Evolutionary conservation across 225 moss, liverwort and hornwort genomes (phyloP).

Genomic region (Pseudoscleropodium purum): DNA sequence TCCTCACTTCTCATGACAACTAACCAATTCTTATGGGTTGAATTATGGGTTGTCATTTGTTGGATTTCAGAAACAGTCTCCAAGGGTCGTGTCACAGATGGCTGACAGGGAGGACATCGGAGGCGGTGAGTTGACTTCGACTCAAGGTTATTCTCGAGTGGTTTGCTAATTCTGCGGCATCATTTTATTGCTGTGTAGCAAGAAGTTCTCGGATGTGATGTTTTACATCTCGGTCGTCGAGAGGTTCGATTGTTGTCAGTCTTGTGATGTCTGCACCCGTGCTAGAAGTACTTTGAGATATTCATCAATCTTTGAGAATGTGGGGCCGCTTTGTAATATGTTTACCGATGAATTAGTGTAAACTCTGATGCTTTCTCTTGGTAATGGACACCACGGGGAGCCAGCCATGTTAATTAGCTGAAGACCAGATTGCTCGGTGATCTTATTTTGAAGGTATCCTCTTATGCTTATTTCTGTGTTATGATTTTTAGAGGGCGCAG

Average conservation of each 20-base stretch:
- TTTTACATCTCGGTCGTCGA: not conserved
- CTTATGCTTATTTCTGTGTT: not conserved
- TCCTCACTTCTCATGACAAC: not conserved
- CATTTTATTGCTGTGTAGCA: not conserved
- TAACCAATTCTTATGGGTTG: not conserved
- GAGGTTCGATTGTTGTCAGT: not conserved
- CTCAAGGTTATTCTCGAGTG: not conserved
- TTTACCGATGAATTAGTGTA: not conserved
- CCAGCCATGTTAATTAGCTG: not conserved
- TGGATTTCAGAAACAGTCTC: not conserved
- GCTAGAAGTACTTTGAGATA: not conserved
- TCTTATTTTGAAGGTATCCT: not conserved
- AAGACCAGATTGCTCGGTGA: not conserved
- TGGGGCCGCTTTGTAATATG: not conserved
- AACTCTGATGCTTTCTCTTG: not conserved
- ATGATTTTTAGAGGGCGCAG: not conserved
- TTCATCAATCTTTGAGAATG: not conserved
- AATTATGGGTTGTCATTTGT: not conserved
- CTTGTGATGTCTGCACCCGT: not conserved
- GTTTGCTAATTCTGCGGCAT: not conserved
- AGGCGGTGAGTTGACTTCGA: not conserved
- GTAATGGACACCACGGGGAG: not conserved
- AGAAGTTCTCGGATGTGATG: not conserved
- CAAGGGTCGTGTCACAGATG: not conserved
- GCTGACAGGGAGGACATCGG: not conserved